Percentiles rank a stretch among this genome's conserved stretches.
phyloP scores from a whole-genome alignment of 495 filamentous ascomycete species.

The Trypethelium eluteriae region DNA sequence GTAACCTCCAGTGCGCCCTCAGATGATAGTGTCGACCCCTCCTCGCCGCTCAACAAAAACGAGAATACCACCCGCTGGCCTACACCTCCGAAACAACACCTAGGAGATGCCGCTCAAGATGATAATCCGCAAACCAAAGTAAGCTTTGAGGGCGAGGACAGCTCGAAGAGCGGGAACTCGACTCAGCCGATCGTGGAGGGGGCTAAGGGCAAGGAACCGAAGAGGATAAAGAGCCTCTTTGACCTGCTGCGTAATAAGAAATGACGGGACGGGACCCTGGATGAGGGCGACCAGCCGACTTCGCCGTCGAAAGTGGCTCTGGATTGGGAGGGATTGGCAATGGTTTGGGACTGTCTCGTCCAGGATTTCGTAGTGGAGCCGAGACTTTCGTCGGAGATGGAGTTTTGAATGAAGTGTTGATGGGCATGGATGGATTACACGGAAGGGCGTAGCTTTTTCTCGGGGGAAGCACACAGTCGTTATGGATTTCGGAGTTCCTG shows the following conservation, averaged over 20 bases:
- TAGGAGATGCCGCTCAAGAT: not conserved
- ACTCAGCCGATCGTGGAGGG: not conserved
- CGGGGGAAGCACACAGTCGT: not conserved
- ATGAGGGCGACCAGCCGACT: not conserved
- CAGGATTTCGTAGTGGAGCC: constrained; percentile 7
- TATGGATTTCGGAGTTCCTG: not conserved
- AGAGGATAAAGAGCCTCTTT: constrained; percentile 6
- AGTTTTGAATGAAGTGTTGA: not conserved
- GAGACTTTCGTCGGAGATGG: not conserved
- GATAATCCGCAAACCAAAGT: not conserved
- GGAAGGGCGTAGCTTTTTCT: not conserved
- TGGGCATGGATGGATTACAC: not conserved
- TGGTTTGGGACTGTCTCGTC: constrained; percentile 10
- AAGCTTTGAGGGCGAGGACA: not conserved
- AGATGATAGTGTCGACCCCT: not conserved
- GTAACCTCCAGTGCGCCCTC: not conserved
- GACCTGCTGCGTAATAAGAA: not conserved
- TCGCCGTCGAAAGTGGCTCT: not conserved
- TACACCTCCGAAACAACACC: not conserved
- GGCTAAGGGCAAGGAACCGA: not conserved
- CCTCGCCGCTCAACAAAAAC: not conserved
- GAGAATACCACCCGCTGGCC: constrained; percentile 8
- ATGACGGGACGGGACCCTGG: not conserved
- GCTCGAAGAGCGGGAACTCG: not conserved
- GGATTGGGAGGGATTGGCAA: constrained; percentile 1